Evolutionary conservation across 1,284 basidiomycete species (phyloP), one percentile per base, ranked within the genome.

Genomic region (Ganoderma multipileum): DNA sequence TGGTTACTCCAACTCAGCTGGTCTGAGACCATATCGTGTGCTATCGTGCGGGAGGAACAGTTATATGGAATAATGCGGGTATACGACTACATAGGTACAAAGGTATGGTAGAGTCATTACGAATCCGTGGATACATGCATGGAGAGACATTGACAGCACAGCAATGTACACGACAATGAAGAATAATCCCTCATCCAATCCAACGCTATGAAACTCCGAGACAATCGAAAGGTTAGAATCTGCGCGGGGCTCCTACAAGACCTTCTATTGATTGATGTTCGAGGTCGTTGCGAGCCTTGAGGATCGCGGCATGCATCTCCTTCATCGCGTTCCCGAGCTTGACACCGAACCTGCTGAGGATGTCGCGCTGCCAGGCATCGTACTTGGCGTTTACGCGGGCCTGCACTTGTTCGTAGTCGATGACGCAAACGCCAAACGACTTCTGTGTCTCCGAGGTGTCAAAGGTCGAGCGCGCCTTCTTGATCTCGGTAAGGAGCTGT

Each of bases 321-420:
- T 96, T 96, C 96, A 99, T 98, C 64, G 91, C 92, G 68, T 92
- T 91, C 8, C 95, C 95, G 66, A 99, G 87, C 84, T 98, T 98
- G 72, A 89, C 87, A 7, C 97, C 98, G 77, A 98, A 99, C 58
- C 95, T 87, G 72, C 90, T 92, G 70, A 99, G 85, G 70, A 99
- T 95, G 76, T 99, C 98, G 72, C 93, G 86, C 84, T 99, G 97
- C 97, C 97, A 99, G 9, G 95, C 86, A 79, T 99, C 98, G 80
- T 99, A 99, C 84, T 99, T 99, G 69, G 97, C 95, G 79, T 98
- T 99, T 76, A 99, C 97, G 74, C 97, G 91, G 64, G 94, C 90
- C 81, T 99, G 98, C 26, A 98, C 97, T 79, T 98, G 97, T 79
- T 98, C 97, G 80, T 98, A 99, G 82, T 99, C 95, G 76, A 99